Base-by-base conservation (phyloP, 1,139 yeast species). In the Sugiyamaella pinicola region DNA sequence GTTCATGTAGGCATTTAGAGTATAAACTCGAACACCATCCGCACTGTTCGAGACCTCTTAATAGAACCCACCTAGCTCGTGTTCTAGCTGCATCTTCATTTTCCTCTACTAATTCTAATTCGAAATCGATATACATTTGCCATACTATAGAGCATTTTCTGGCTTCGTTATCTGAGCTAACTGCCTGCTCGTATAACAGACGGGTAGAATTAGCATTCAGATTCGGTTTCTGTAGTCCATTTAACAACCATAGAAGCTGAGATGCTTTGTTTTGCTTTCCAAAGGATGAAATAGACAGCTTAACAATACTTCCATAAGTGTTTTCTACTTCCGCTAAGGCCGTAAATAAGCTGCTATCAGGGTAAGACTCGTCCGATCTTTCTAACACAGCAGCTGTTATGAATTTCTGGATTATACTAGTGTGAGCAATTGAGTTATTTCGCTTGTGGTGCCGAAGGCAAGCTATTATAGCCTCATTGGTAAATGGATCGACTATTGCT, bases 1-100 rank as follows among this genome's bases (percentile, higher is more conserved):
- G 52, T 22, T 41, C 47, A n/a, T 19, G 15, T 5, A 49, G 19
- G 24, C 29, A 26, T n/a, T 12, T 12, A 13, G 22, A n/a, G 31
- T 39, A 42, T 6, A 49, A 39, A 10, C 10, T 39, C 12, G 31
- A 21, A 21, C 38, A 21, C 49, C 53, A 43, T 12, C 53, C 49
- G 21, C 49, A 49, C 3, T 35, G 21, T 10, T 13, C 33, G 24
- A 49, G 28, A 4, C 34, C 44, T 13, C 49, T 22, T 28, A 34
- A 8, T 13, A 49, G 26, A n/a, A 49, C 31, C 8, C 37, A 34
- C 22, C 35, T 17, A 10, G 52, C 52, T 34, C 47, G 35, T 2
- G 26, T 18, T 7, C 47, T 42, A 8, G 35, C 12, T 6, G 33
- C n/a, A 19, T 39, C 40, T 24, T 24, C 38, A 17, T 29, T 44